Evolutionary conservation across 2,329 filamentous ascomycete species (phyloP).

Genomic region (Penicillium italicum): DNA sequence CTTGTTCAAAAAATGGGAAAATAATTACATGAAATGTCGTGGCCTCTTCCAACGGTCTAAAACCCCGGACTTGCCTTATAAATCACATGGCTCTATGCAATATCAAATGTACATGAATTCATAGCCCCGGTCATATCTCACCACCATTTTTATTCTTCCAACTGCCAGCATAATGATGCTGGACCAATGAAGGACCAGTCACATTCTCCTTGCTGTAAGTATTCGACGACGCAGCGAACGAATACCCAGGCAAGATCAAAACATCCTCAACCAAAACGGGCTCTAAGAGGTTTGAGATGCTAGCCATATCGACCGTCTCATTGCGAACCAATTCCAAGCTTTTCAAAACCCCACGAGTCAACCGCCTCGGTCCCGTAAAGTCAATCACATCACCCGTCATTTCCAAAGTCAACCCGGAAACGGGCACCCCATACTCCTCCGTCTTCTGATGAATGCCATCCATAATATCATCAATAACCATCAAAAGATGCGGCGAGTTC

Average conservation of each 20-base stretch:
- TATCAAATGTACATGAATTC: neutral
- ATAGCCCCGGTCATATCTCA: neutral
- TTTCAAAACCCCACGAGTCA: constrained; percentile 1
- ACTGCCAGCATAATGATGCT: constrained; percentile 10
- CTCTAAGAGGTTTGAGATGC: constrained; percentile 2
- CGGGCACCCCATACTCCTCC: neutral
- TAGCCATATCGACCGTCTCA: neutral
- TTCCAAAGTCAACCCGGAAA: constrained; percentile 1
- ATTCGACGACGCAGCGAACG: constrained; percentile 3
- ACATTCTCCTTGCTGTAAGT: neutral
- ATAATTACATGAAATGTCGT: constrained; percentile 1
- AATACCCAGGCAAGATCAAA: constrained; percentile 9
- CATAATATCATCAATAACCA: constrained; percentile 13
- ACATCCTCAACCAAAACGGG: constrained; percentile 8
- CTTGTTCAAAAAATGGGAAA: constrained; percentile 1
- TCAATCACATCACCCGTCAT: constrained; percentile 3
- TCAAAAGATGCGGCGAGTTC: neutral
- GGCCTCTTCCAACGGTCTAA: neutral
- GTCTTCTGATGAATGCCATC: neutral
- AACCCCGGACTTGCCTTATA: neutral
- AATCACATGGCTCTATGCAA: neutral
- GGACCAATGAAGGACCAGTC: constrained; percentile 5
- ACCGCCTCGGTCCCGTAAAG: constrained; percentile 7
- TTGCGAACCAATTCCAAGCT: constrained; percentile 1
- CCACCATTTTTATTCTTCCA: constrained; percentile 10